Evolutionary conservation across 305 asterid genomes (phyloP).

Genomic region (Fraxinus paxiana): DNA sequence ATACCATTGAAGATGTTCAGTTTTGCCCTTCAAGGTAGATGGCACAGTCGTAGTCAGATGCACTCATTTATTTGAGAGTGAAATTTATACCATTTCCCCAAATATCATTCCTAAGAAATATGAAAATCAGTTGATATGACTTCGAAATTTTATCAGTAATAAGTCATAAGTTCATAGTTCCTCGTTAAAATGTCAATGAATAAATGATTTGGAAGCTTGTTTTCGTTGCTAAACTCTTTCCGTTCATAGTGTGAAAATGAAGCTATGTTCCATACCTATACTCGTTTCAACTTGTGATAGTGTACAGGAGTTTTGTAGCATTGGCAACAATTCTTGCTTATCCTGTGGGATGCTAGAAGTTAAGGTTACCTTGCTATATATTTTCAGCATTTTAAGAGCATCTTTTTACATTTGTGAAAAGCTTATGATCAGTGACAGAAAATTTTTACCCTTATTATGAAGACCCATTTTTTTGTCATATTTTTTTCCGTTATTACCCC

Average conservation of each 20-base stretch:
- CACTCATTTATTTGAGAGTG: not conserved
- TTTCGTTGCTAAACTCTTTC: not conserved
- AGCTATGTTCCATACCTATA: not conserved
- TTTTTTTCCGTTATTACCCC: not conserved
- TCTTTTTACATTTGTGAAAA: not conserved
- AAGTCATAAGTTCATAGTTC: not conserved
- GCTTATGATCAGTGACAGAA: not conserved
- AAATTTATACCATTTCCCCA: not conserved
- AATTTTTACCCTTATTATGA: not conserved
- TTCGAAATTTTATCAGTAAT: not conserved
- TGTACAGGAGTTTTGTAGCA: not conserved
- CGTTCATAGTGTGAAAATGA: not conserved
- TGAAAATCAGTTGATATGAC: not conserved
- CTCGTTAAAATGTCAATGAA: not conserved
- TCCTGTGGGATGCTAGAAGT: not conserved
- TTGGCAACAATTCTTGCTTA: not conserved
- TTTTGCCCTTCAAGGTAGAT: constrained; percentile 49
- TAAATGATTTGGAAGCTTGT: not conserved
- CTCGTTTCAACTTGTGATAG: not conserved
- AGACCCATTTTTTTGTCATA: not conserved
- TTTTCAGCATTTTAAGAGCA: not conserved
- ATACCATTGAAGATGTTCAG: constrained; percentile 53
- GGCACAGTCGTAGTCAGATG: not conserved
- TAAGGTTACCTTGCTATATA: not conserved
- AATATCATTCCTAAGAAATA: not conserved